Conservation (phyloP, 768 basidiomycete species). For the Auriscalpium microsporum region DNA sequence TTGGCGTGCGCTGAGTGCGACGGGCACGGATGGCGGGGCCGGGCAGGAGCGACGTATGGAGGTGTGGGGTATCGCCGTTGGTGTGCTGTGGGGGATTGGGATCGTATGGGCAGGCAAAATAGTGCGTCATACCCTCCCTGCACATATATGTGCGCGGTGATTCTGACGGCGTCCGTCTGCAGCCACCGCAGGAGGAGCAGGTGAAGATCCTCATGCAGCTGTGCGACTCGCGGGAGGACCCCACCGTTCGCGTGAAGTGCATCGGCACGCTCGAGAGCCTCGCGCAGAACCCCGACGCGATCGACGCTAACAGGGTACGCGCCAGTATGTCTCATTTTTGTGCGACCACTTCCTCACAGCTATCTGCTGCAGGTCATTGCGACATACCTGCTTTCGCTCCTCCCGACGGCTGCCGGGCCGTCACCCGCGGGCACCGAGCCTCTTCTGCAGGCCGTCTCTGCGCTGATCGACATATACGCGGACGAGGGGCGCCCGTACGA, state of each 20-base stretch:
- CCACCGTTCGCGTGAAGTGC: conserved; percentile 58
- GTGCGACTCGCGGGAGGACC: conserved; percentile 46
- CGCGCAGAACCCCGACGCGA: conserved; percentile 56
- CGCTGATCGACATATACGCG: conserved; percentile 87
- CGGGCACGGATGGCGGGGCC: conserved; percentile 48
- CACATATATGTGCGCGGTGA: not conserved
- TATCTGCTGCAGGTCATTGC: conserved; percentile 45
- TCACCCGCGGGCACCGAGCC: conserved; percentile 52
- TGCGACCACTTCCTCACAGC: not conserved
- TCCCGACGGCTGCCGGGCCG: conserved; percentile 35
- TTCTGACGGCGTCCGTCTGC: not conserved
- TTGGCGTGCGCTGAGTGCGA: conserved; percentile 52
- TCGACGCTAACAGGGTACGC: conserved; percentile 58
- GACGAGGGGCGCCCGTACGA: conserved; percentile 81
- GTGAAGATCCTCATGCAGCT: conserved; percentile 58
- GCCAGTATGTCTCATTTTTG: not conserved
- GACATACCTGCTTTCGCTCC: conserved; percentile 54
- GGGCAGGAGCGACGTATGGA: conserved; percentile 65
- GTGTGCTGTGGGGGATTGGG: conserved; percentile 85
- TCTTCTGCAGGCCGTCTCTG: conserved; percentile 69
- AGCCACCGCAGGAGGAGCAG: conserved; percentile 56
- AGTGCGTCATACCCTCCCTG: conserved; percentile 27
- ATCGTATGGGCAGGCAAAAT: conserved; percentile 62
- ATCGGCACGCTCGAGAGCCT: conserved; percentile 83
- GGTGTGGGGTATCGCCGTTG: conserved; percentile 72